phyloP scores from a whole-genome alignment of 371 early-diverging fungal species.

The Actinomortierella ambigua region DNA sequence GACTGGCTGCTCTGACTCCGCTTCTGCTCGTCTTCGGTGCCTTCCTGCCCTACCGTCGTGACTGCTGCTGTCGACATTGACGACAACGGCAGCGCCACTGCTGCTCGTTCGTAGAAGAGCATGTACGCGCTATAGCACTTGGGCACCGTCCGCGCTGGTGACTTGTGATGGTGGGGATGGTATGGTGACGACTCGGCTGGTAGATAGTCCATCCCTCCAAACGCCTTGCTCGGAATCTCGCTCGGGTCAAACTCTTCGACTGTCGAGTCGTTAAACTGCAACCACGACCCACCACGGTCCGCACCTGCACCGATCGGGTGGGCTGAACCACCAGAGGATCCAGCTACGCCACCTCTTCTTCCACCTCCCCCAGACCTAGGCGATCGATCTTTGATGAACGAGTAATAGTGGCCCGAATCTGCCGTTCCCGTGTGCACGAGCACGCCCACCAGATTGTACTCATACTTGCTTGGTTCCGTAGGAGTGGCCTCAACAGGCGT shows the following conservation, averaged over 20 bases:
- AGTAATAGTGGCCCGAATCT: constrained; percentile 62
- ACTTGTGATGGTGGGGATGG: constrained; percentile 43
- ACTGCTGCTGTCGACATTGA: neutral
- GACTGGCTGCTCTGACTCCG: constrained; percentile 30
- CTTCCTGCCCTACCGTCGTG: constrained; percentile 3
- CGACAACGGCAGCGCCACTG: neutral
- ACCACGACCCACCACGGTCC: constrained; percentile 38
- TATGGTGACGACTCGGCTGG: constrained; percentile 38
- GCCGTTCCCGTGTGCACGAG: constrained; percentile 63
- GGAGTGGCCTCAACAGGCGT: constrained; percentile 7
- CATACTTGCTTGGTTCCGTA: constrained; percentile 13
- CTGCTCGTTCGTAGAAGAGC: constrained; percentile 53
- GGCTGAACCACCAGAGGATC: no score
- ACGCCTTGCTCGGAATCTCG: constrained; percentile 51
- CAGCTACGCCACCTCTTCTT: no score
- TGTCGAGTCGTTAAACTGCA: constrained; percentile 57
- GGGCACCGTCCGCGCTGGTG: constrained; percentile 30
- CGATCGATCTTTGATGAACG: constrained; percentile 53
- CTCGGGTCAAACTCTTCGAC: constrained; percentile 53
- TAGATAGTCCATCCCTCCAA: constrained; percentile 50
- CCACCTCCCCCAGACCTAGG: neutral
- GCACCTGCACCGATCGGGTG: no score
- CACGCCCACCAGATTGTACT: constrained; percentile 55
- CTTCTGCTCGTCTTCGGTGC: constrained; percentile 23
- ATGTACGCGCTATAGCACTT: constrained; percentile 58